These are phyloP conservation scores for Taphrina populina DNA, from an alignment of 1,139 yeast genomes.

Conservation along the genomic window DNA sequence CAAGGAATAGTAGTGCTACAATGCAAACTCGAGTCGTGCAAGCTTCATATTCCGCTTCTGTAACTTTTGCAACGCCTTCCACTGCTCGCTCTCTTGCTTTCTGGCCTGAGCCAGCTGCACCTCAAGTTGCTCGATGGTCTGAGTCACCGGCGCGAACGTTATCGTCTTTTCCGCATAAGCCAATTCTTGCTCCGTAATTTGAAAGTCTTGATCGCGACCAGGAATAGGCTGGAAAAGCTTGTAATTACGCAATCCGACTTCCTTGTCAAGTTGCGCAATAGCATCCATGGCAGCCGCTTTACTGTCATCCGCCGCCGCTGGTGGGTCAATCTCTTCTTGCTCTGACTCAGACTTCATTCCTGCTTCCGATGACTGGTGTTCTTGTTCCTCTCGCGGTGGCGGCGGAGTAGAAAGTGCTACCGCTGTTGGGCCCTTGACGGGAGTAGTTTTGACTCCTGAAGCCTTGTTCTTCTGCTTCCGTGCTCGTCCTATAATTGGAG, in stretches of 20 bases:
- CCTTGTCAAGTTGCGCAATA: constrained; percentile 15
- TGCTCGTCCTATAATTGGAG: constrained; percentile 26
- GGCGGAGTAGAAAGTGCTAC: not conserved
- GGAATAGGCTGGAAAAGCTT: constrained; percentile 25
- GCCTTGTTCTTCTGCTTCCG: constrained; percentile 26
- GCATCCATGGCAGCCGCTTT: constrained; percentile 22
- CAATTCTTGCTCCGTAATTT: constrained; percentile 14
- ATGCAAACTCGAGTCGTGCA: constrained; percentile 17
- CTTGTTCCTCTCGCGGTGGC: too few relatives aligned
- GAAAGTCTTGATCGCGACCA: constrained; percentile 1
- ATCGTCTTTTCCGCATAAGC: too few relatives aligned
- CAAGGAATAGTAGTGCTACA: too few relatives aligned
- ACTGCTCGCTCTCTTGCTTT: constrained; percentile 36
- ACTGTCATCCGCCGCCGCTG: not conserved
- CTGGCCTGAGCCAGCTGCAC: constrained; percentile 34
- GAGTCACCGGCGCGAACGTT: constrained; percentile 21
- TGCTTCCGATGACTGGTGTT: too few relatives aligned
- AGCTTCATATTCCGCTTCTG: constrained; percentile 35
- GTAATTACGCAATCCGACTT: constrained; percentile 13
- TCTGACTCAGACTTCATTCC: not conserved
- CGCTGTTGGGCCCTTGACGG: constrained; percentile 3
- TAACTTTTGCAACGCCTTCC: constrained; percentile 36
- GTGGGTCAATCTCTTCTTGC: not conserved
- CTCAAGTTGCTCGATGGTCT: constrained; percentile 36
- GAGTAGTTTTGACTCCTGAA: not conserved